Evolutionary conservation across 2,329 filamentous ascomycete species (phyloP).

Genomic region (Corniculantispora saksenae): DNA sequence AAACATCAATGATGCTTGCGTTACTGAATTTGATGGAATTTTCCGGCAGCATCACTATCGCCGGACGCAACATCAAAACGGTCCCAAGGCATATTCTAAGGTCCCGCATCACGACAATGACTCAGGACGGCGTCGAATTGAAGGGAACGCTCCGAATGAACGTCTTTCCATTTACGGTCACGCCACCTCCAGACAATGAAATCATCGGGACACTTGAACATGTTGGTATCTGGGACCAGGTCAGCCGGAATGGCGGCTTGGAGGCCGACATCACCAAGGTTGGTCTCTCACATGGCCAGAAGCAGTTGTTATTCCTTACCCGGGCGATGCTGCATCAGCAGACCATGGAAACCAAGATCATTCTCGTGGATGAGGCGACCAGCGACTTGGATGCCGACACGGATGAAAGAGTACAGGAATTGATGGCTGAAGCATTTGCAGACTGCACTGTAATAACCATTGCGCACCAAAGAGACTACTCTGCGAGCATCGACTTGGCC

Average conservation of each 20-base stretch:
- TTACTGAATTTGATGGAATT: not conserved
- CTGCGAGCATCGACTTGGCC: too few relatives aligned
- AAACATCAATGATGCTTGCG: not conserved
- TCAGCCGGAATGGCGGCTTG: slow-evolving; percentile 13
- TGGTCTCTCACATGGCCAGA: slow-evolving; percentile 20
- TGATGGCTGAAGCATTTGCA: slow-evolving; percentile 17
- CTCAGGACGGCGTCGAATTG: not conserved
- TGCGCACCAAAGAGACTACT: slow-evolving; percentile 21
- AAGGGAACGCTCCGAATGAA: not conserved
- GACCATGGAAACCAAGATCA: slow-evolving; percentile 1
- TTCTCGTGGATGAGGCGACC: not conserved
- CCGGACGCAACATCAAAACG: not conserved
- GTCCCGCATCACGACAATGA: not conserved
- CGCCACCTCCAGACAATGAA: not conserved
- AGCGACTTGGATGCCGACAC: slow-evolving; percentile 40
- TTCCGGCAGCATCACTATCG: not conserved
- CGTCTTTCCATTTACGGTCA: not conserved
- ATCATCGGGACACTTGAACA: slow-evolving; percentile 14
- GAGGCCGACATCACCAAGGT: slow-evolving; percentile 8
- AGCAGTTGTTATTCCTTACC: slow-evolving; percentile 20
- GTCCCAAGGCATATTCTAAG: not conserved
- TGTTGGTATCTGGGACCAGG: slow-evolving; percentile 13
- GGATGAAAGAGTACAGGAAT: slow-evolving; percentile 12
- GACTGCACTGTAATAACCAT: slow-evolving; percentile 19
- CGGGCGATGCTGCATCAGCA: slow-evolving; percentile 27